phyloP scores from a whole-genome alignment of 306 rosid species.

The Cucumis hystrix region DNA sequence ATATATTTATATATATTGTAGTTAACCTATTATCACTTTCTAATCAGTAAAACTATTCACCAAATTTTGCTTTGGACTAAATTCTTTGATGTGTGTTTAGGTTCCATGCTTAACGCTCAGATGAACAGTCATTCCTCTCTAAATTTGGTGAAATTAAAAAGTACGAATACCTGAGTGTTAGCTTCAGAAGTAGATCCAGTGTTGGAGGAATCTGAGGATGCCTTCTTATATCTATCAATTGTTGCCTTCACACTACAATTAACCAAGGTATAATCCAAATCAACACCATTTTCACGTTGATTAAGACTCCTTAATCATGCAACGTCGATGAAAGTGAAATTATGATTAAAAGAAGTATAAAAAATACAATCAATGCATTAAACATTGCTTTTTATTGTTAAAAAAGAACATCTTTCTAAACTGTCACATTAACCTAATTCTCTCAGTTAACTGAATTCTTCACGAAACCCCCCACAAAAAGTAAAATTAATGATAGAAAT shows the following conservation, averaged over 20 bases:
- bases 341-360: not conserved
- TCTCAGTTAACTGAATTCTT: not conserved
- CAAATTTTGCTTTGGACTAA: not conserved
- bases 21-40: not conserved
- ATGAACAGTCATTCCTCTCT: not conserved
- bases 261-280: not conserved
- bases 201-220: conserved; percentile 64
- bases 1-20: not conserved
- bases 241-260: conserved; percentile 69
- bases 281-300: not conserved
- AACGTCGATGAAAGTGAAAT: not conserved
- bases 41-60: not conserved
- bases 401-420: not conserved
- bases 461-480: not conserved
- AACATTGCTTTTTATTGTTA: not conserved
- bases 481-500: conserved; percentile 7
- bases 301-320: not conserved
- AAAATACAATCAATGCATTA: not conserved
- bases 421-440: conserved; percentile 7
- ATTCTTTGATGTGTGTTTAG: not conserved
- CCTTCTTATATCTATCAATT: conserved; percentile 84
- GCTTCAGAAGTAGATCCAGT: conserved; percentile 73
- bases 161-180: conserved; percentile 59
- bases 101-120: not conserved
- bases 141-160: not conserved